Conservation (phyloP, 352 stramenopile genomes). For the Pythium dissimile region DNA sequence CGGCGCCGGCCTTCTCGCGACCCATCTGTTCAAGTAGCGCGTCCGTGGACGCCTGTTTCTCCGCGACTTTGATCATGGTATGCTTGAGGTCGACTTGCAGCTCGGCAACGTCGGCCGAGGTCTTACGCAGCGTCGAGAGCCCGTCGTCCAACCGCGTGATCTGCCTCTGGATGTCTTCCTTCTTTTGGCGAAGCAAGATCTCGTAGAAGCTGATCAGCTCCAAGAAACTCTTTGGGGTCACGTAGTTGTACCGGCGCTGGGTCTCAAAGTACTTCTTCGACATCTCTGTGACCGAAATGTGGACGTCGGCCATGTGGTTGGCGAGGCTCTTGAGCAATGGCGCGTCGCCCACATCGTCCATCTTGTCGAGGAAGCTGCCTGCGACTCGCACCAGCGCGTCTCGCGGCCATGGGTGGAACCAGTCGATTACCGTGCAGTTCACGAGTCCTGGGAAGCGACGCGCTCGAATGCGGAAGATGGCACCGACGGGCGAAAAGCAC, state of each 20-base stretch:
- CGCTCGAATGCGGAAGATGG: conserved; percentile 95
- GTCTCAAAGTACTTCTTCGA: conserved; percentile 94
- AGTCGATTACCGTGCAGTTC: conserved; percentile 97
- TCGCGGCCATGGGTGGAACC: conserved; percentile 97
- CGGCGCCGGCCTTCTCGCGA: conserved; percentile 90
- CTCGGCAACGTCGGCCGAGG: conserved; percentile 94
- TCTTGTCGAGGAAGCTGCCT: conserved; percentile 93
- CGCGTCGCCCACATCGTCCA: conserved; percentile 88
- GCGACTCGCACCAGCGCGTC: conserved; percentile 97
- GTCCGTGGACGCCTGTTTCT: conserved; percentile 95
- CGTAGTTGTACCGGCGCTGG: conserved; percentile 97
- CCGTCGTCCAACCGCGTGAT: conserved; percentile 97
- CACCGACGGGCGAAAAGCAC: conserved; percentile 97
- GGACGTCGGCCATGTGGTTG: conserved; percentile 97
- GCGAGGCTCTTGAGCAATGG: conserved; percentile 89
- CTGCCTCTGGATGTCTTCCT: conserved; percentile 92
- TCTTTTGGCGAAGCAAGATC: conserved; percentile 94
- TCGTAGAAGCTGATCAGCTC: conserved; percentile 99
- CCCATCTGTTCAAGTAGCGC: conserved; percentile 94
- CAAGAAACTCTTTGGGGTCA: conserved; percentile 98
- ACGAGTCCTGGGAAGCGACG: conserved; percentile 96
- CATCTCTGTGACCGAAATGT: conserved; percentile 96
- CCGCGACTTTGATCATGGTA: conserved; percentile 94
- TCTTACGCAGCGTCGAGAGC: conserved; percentile 95
- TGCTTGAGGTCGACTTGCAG: conserved; percentile 95